Percentiles rank a stretch among this genome's conserved stretches.
phyloP scores from a whole-genome alignment of 2,329 filamentous ascomycete genomes.

The Rutstroemia sp. region DNA sequence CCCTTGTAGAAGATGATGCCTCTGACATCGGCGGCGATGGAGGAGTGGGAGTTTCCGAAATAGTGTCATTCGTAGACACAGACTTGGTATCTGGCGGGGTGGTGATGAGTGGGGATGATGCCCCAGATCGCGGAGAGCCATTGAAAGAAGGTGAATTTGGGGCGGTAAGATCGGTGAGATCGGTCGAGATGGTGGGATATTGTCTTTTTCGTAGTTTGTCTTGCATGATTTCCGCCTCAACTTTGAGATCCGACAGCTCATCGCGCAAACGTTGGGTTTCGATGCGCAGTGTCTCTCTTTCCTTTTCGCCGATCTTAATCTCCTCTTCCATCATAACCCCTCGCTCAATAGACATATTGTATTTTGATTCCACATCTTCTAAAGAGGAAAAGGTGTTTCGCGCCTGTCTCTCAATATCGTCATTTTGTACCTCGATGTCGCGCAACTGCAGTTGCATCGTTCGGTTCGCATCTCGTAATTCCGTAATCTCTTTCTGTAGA shows the following conservation, averaged over 20 bases:
- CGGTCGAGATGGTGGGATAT: slow-evolving; percentile 51
- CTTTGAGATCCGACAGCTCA: slow-evolving; percentile 86
- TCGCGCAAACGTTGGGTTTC: slow-evolving; percentile 85
- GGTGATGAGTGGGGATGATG: slow-evolving; percentile 82
- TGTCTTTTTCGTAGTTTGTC: slow-evolving; percentile 82
- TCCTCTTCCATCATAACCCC: slow-evolving; percentile 93
- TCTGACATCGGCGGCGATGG: slow-evolving; percentile 94
- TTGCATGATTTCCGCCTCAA: slow-evolving; percentile 88
- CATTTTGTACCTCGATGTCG: slow-evolving; percentile 95
- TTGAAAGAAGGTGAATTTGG: slow-evolving; percentile 68
- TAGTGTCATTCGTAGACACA: slow-evolving; percentile 46
- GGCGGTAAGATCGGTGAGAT: slow-evolving; percentile 54
- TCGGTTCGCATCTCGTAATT: slow-evolving; percentile 75
- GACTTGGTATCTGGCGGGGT: slow-evolving; percentile 73
- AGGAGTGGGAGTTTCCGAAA: slow-evolving; percentile 68
- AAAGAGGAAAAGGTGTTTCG: slow-evolving; percentile 92
- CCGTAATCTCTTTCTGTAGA: slow-evolving; percentile 94
- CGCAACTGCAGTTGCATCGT: slow-evolving; percentile 75
- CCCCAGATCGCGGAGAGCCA: slow-evolving; percentile 71
- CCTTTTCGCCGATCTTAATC: slow-evolving; percentile 83
- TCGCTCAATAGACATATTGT: slow-evolving; percentile 88
- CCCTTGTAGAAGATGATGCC: slow-evolving; percentile 43
- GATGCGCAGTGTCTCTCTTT: slow-evolving; percentile 81
- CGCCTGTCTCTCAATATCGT: slow-evolving; percentile 95
- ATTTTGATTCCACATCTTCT: slow-evolving; percentile 95